Evolutionary conservation across 148 eudicot genomes (phyloP).

Genomic region (Linanthus parryae): DNA sequence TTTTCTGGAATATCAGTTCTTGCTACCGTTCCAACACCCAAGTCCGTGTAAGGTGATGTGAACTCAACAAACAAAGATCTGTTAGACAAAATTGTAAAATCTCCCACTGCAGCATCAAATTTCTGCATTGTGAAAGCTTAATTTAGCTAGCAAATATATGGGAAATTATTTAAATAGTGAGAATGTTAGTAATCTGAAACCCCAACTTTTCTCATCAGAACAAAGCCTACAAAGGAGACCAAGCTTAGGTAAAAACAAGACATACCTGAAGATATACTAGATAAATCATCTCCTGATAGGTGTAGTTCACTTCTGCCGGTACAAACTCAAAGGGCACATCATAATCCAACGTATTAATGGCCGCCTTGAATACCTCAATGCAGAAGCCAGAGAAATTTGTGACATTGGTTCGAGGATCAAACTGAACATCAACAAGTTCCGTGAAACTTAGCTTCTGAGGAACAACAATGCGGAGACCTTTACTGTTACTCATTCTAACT

Average conservation of each 20-base stretch:
- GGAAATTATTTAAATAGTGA: too few species aligned
- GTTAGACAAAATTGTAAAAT: slow-evolving; percentile 19
- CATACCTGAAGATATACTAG: slow-evolving; percentile 34
- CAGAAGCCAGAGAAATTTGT: slow-evolving; percentile 28
- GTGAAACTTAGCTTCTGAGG: slow-evolving; percentile 26
- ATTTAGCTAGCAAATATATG: too few species aligned
- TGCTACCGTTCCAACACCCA: slow-evolving; percentile 19
- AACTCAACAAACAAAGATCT: slow-evolving; percentile 26
- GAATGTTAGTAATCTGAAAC: too few species aligned
- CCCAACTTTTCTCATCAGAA: too few species aligned
- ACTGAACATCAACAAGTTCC: slow-evolving; percentile 27
- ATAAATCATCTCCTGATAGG: slow-evolving; percentile 33
- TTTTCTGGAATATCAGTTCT: neutral
- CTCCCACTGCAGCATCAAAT: slow-evolving; percentile 24
- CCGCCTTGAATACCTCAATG: slow-evolving; percentile 37
- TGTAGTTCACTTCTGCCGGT: slow-evolving; percentile 24
- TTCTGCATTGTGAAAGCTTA: slow-evolving; percentile 11
- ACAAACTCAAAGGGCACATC: slow-evolving; percentile 31
- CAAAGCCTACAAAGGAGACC: too few species aligned
- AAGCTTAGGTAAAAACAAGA: neutral
- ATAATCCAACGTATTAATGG: slow-evolving; percentile 30
- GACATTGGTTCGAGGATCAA: slow-evolving; percentile 12
- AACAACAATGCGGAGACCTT: slow-evolving; percentile 35
- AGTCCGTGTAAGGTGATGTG: slow-evolving; percentile 18
- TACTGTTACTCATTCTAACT: slow-evolving; percentile 15